phyloP scores from a whole-genome alignment of 441 rosid species.

The Melastoma candidum region DNA sequence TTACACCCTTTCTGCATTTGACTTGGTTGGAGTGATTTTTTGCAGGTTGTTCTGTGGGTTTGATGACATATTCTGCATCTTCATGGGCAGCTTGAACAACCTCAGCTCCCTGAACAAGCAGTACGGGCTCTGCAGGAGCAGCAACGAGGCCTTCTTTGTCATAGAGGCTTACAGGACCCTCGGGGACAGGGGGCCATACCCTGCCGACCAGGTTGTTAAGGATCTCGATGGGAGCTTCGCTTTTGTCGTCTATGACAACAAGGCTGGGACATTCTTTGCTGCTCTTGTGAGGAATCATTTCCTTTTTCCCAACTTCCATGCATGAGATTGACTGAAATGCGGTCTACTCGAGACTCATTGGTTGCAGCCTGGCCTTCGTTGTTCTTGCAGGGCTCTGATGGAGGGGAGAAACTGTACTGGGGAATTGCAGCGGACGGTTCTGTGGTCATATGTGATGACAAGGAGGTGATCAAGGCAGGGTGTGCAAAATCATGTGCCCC shows the following conservation, averaged over 20 bases:
- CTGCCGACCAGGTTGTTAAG: constrained; percentile 79
- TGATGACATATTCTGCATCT: constrained; percentile 68
- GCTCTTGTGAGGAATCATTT: constrained; percentile 37
- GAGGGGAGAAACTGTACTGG: constrained; percentile 63
- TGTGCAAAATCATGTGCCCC: constrained; percentile 91
- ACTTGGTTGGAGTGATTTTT: not conserved
- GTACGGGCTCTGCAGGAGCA: constrained; percentile 65
- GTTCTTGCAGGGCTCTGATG: constrained; percentile 42
- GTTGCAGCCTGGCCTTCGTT: not conserved
- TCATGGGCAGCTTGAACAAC: constrained; percentile 71
- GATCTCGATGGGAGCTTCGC: constrained; percentile 84
- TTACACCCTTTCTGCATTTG: not conserved
- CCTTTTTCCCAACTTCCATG: not conserved
- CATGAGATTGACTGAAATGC: too few species aligned
- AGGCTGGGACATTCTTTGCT: constrained; percentile 55
- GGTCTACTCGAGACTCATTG: too few species aligned
- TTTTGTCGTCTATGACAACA: constrained; percentile 70
- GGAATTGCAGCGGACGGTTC: constrained; percentile 84
- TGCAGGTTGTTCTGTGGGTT: constrained; percentile 74
- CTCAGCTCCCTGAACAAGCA: constrained; percentile 56
- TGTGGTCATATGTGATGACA: constrained; percentile 56
- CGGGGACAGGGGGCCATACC: constrained; percentile 91
- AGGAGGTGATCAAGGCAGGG: constrained; percentile 65
- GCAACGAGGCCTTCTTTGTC: constrained; percentile 69
- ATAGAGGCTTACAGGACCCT: constrained; percentile 78